These are phyloP conservation scores for Populus hybrid DNA, from an alignment of 441 rosid species.

Conservation along the genomic window DNA sequence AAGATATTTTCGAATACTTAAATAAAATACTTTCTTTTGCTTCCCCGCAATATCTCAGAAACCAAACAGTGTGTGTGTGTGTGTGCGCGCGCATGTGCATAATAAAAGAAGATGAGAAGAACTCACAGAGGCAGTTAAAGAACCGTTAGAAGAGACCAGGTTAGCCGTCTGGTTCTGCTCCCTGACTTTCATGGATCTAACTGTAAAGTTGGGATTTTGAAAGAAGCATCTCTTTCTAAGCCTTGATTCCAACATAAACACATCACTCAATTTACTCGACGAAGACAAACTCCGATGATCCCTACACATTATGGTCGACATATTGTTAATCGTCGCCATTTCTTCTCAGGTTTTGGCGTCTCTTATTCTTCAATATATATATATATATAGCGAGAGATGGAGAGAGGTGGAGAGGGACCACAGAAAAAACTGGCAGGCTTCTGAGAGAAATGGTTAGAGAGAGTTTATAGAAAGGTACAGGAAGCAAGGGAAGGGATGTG, in stretches of 20 bases:
- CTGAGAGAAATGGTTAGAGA: not conserved
- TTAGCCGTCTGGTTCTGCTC: constrained; percentile 19
- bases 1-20: not conserved
- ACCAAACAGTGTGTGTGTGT: constrained; percentile 5
- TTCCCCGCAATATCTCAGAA: constrained; percentile 10
- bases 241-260: constrained; percentile 7
- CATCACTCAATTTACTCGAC: constrained; percentile 10
- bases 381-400: not conserved
- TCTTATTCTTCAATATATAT: not conserved
- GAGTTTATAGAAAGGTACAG: not conserved
- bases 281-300: constrained; percentile 21
- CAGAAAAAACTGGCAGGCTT: not conserved
- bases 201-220: constrained; percentile 20
- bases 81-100: no score
- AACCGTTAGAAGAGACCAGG: constrained; percentile 36
- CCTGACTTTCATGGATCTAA: constrained; percentile 36
- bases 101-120: not conserved
- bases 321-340: constrained; percentile 15
- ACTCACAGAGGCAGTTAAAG: constrained; percentile 37
- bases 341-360: not conserved
- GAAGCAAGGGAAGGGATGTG: not conserved
- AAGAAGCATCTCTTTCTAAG: not conserved
- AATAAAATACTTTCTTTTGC: not conserved
- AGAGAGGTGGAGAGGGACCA: not conserved
- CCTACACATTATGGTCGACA: not conserved